Base-by-base conservation (phyloP, 2,329 filamentous ascomycete species). In the Fusarium oligoseptatum region DNA sequence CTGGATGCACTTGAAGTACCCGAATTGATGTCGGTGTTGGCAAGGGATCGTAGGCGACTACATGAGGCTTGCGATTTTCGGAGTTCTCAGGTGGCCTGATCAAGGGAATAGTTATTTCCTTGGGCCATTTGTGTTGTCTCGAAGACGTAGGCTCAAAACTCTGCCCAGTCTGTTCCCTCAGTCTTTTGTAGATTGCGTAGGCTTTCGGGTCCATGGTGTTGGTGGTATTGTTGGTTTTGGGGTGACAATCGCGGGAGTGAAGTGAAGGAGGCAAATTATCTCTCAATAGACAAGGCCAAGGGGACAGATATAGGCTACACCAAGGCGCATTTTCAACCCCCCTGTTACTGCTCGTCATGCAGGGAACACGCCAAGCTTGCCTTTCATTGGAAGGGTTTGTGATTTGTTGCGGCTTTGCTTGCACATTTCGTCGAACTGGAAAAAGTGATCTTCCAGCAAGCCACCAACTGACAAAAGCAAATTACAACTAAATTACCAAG, bases 1-100 rank as follows among this genome's bases (percentile, higher is more conserved):
- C 48, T 1, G 6, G 3, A 5, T 52, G 48, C 27, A 52, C 15
- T 20, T n/a, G 24, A 32, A 52, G 48, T 2, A 32, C 2, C 2
- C 27, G 48, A 1, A 52, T 29, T 12, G 48, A 52, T 1, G 48
- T 52, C 17, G 48, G 17, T 5, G 48, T 52, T 11, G 48, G 48
- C 1, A 52, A 4, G 24, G 10, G 48, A 12, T 52, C 2, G 27
- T 52, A 52, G 3, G 6, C 1, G 3, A 32, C 0, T 2, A n/a
- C 17, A 8, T 29, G 24, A 6, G 1, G 24, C 20, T 52, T 12
- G 15, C 27, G 24, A 7, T 20, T 52, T 6, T 32, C 48, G 10
- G 10, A 52, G 10, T 52, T 32, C 48, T 52, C 24, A 0, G 48
- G 27, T 3, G 48, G 48, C 10, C 48, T 52, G 3, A 52, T 52